Base-by-base conservation (phyloP, 1,284 basidiomycete species). In the Waitea zeae region DNA sequence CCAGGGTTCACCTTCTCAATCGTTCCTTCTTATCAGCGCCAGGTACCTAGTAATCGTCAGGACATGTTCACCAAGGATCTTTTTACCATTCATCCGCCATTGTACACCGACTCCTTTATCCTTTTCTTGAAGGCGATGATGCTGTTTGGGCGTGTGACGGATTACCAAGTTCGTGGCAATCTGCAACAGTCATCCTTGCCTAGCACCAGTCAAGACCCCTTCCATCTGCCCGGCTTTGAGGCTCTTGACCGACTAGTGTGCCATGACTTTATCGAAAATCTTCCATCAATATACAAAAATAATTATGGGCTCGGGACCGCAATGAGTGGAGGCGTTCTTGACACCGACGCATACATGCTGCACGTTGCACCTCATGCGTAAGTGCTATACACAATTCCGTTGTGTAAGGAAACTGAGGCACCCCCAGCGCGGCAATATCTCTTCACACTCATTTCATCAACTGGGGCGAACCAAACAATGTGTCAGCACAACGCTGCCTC, bases 261-360 rank as follows among this genome's bases (percentile, higher is more conserved):
- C 40, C 52, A 52, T 7, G 69, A 73, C 41, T 86, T 86, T 50
- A 51, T 81, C 27, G 63, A 68, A 37, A 77, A 62, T 42, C 56
- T 86, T 33, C 81, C 82, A 1, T 63, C 61, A 35, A 62, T 64
- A 34, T 78, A 64, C 54, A 76, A 66, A 53, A 66, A 62, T 47
- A 77, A 66, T 42, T 61, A 52, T 20, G 70, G 73, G 22, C 55
- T 79, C 30, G 64, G 59, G 34, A 70, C 77, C 40, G 53, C 62
- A 22, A 58, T 61, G 32, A 65, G 60, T 34, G 67, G 66, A 30
- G 62, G 62, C 24, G 58, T 57, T 6, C 54, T 86, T 31, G 80
- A 86, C 47, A 81, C 77, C 2, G 82, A 86, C 50, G 54, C 86
- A 38, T 84, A 80, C 48, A 71, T 86, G 75, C 80, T 80, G 20